Percentiles rank a stretch among this genome's conserved stretches.
Conservation (phyloP, 75 land plant genomes). For the Isoetes taiwanensis region DNA sequence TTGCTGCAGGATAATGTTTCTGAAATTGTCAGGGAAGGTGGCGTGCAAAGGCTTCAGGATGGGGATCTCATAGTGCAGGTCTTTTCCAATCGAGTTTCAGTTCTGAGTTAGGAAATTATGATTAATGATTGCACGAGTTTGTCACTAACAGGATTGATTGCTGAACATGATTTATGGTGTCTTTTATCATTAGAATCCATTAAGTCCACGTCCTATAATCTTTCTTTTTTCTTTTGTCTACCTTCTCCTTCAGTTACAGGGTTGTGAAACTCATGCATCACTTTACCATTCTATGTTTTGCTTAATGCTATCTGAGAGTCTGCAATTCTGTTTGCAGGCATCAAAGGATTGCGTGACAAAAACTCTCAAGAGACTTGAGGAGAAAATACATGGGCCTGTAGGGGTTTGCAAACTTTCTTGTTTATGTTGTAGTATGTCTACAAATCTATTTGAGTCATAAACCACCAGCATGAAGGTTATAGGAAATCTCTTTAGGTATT, state of each 20-base stretch:
- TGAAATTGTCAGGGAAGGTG: slow-evolving; percentile 82
- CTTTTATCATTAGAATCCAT: too few relatives aligned
- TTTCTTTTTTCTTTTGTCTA: background rate
- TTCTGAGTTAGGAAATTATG: too few relatives aligned
- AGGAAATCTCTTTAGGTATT: too few relatives aligned
- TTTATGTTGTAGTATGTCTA: background rate
- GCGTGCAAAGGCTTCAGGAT: slow-evolving; percentile 87
- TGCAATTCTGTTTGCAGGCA: slow-evolving; percentile 34
- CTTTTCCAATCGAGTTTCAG: too few relatives aligned
- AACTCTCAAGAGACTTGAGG: slow-evolving; percentile 86
- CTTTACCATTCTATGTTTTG: background rate
- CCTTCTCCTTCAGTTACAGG: background rate
- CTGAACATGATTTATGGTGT: too few relatives aligned
- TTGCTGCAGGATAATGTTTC: slow-evolving; percentile 70
- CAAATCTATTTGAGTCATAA: too few relatives aligned
- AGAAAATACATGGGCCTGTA: slow-evolving; percentile 87
- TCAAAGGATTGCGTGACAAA: slow-evolving; percentile 93
- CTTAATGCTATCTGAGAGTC: background rate
- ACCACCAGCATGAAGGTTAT: too few relatives aligned
- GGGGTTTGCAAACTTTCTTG: slow-evolving; percentile 12
- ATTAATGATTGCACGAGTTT: background rate
- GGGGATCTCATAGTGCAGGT: slow-evolving; percentile 89
- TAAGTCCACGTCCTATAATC: background rate
- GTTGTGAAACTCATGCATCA: background rate
- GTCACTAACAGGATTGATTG: too few relatives aligned